Base-by-base conservation (phyloP, 768 basidiomycete genomes). In the Inosperma sp. region DNA sequence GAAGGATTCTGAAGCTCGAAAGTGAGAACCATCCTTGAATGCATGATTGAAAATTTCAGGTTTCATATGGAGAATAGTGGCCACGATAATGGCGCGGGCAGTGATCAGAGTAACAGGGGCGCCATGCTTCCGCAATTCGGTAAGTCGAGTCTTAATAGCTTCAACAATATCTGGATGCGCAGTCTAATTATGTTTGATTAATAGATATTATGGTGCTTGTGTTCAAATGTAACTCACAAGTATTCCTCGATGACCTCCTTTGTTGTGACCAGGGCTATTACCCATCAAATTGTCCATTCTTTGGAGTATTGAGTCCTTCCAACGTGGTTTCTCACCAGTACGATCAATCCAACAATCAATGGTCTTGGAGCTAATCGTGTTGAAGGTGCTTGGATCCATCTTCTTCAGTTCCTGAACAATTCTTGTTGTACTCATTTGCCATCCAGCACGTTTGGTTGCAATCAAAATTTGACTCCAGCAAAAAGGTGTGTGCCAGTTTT, bases 1-100 rank as follows among this genome's bases (percentile, higher is more conserved):
- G 36, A 59, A 72, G 3, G 52, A 43, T 7, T 65, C 60, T 2
- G 55, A 54, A 7, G 48, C 54, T 22, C 41, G 41, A 43, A 57
- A 59, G 0, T 10, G 16, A 5, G 48, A 58, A 0, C 54, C 54
- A 41, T 60, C 56, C 6, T 26, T 48, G 29, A 57, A 57, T 29
- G 19, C 41, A 12, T 41, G 29, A 3, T 49, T 16, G 16, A 60
- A 34, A 5, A 60, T 44, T 4, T 48, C 48, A 4, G 51, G 54
- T 27, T 13, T 31, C 17, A 14, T 19, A 8, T 42, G 6, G 21
- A 55, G 47, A 22, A 60, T 57, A 0, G 46, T 46, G 10, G 56
- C 54, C 3, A 55, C 9, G 3, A 60, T 49, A 2, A 54, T 36
- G 14, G 35, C 56, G 0, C 45, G 44, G 4, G 54, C 40, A 14